phyloP scores from a whole-genome alignment of 2,329 filamentous ascomycete genomes.

The Paraphoma sp. region DNA sequence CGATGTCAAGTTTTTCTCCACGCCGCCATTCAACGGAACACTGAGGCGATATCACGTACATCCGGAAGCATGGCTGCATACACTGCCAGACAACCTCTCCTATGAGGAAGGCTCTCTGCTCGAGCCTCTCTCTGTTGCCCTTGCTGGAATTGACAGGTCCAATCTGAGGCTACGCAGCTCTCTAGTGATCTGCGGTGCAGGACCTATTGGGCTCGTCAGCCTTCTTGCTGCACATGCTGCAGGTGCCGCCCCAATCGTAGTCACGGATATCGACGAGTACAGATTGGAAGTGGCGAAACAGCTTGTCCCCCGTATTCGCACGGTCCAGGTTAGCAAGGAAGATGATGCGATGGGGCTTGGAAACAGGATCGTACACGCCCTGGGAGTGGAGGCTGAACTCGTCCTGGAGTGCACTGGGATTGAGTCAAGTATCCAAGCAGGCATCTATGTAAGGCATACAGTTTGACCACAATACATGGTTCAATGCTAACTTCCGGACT shows the following conservation, averaged over 20 bases:
- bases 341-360: slow-evolving; percentile 45
- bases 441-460: neutral
- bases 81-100: slow-evolving; percentile 7
- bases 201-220: slow-evolving; percentile 15
- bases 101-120: slow-evolving; percentile 13
- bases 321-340: slow-evolving; percentile 39
- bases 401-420: slow-evolving; percentile 46
- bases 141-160: slow-evolving; percentile 6
- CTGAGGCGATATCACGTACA: slow-evolving; percentile 11
- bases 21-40: slow-evolving; percentile 15
- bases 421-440: slow-evolving; percentile 30
- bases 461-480: neutral
- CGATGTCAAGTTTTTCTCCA: slow-evolving; percentile 14
- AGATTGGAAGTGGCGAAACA: slow-evolving; percentile 48
- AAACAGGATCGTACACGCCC: slow-evolving; percentile 43
- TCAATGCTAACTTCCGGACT: slow-evolving; percentile 26
- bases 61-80: slow-evolving; percentile 12
- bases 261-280: slow-evolving; percentile 53
- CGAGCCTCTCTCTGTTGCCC: slow-evolving; percentile 13
- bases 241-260: slow-evolving; percentile 52
- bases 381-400: slow-evolving; percentile 39
- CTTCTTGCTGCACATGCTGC: slow-evolving; percentile 43
- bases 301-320: slow-evolving; percentile 42
- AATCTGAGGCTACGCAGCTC: slow-evolving; percentile 7
- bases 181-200: slow-evolving; percentile 15